Evolutionary conservation across 371 early-diverging fungal genomes (phyloP).

Genomic region (Syncephalastrum monosporum): DNA sequence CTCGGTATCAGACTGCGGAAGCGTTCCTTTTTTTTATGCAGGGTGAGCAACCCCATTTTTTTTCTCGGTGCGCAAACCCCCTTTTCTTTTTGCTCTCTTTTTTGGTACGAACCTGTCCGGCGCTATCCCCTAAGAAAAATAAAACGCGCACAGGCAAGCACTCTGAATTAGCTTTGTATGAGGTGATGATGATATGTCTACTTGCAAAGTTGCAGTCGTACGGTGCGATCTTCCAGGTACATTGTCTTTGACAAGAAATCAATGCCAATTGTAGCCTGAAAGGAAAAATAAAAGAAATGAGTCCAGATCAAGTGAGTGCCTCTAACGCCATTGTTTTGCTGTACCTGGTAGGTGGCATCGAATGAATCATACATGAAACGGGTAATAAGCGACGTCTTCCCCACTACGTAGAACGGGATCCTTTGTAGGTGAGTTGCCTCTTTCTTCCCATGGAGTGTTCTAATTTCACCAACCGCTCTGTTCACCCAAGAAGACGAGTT

Average conservation of each 20-base stretch:
- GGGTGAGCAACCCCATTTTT: too few species aligned
- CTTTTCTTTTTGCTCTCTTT: background rate
- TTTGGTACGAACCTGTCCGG: conserved; percentile 85
- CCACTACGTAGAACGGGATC: conserved; percentile 58
- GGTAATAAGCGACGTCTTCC: conserved; percentile 65
- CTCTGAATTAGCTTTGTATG: background rate
- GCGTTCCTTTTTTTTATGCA: conserved; percentile 66
- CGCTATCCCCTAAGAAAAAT: conserved; percentile 86
- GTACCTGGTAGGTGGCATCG: conserved; percentile 92
- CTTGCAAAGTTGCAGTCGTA: conserved; percentile 91
- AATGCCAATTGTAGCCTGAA: conserved; percentile 99
- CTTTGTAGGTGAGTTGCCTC: too few species aligned
- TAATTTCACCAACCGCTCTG: conserved; percentile 78
- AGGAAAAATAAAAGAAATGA: background rate
- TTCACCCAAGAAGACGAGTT: conserved; percentile 94
- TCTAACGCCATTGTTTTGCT: background rate
- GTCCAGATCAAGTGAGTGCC: background rate
- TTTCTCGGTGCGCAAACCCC: background rate
- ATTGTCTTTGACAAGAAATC: conserved; percentile 99
- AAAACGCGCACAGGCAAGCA: conserved; percentile 1
- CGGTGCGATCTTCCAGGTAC: conserved; percentile 93
- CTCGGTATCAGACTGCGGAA: conserved; percentile 96
- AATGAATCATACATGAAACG: conserved; percentile 96
- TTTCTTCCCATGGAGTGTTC: too few species aligned
- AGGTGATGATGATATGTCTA: background rate